Conservation (phyloP, 176 grass and related monocot species). For the barley (Hordeum vulgare) region MorexV3_pseudomolecules_assembly NC_058521.1:31504956-31505455, state of each 20-base stretch:
- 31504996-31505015: conserved; percentile 59
- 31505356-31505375: not conserved
- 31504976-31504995: conserved; percentile 98
- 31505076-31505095: not conserved
- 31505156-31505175: conserved; percentile 94
- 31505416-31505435: not conserved
- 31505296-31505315: not conserved
- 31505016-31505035: not conserved
- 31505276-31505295: not conserved
- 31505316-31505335: not conserved
- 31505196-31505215: conserved; percentile 97
- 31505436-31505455: not conserved
- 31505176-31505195: conserved; percentile 80
- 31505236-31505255: not conserved
- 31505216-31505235: not conserved
- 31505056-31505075: not conserved
- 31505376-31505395: not conserved
- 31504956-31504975: conserved; percentile 97
- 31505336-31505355: not conserved
- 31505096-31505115: conserved; percentile 12
- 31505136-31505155: conserved; percentile 91
- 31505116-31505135: conserved; percentile 45
- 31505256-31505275: not conserved
- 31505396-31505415: not conserved
- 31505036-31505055: not conserved